phyloP scores from a whole-genome alignment of 192 early-diverging fungal species.

The Entomortierella parvispora region DNA sequence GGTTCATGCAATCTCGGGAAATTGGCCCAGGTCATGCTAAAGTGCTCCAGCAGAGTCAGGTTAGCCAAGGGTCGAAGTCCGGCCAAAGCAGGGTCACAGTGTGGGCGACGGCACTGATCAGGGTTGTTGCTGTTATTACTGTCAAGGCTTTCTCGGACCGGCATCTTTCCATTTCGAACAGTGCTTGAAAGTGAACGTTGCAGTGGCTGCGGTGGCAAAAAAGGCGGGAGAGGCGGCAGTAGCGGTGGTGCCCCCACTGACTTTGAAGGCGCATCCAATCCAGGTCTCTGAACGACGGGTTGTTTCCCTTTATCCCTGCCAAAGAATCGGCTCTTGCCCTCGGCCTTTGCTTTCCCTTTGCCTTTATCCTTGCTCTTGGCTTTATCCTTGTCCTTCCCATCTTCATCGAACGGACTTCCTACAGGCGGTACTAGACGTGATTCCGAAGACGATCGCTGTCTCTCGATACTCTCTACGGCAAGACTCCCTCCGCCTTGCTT shows the following conservation, averaged over 20 bases:
- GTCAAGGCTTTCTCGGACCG: not conserved
- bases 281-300: no score
- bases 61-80: conserved; percentile 17
- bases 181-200: no score
- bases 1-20: conserved; percentile 20
- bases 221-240: no score
- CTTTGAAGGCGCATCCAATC: no score
- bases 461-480: no score
- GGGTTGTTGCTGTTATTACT: conserved; percentile 5
- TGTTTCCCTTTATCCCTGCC: not conserved
- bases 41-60: conserved; percentile 9
- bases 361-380: not conserved
- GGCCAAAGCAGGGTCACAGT: no score
- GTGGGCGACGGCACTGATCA: conserved; percentile 5
- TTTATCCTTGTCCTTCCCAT: conserved; percentile 16
- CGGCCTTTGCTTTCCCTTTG: not conserved
- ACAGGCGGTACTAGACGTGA: not conserved
- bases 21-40: conserved; percentile 22
- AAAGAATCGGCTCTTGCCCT: not conserved
- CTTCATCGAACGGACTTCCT: not conserved
- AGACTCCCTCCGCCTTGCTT: no score
- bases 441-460: conserved; percentile 11
- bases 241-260: no score
- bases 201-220: no score
- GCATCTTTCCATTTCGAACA: no score